Conservation (phyloP, 345 rosid genomes). For the Cardamine occulta region DNA sequence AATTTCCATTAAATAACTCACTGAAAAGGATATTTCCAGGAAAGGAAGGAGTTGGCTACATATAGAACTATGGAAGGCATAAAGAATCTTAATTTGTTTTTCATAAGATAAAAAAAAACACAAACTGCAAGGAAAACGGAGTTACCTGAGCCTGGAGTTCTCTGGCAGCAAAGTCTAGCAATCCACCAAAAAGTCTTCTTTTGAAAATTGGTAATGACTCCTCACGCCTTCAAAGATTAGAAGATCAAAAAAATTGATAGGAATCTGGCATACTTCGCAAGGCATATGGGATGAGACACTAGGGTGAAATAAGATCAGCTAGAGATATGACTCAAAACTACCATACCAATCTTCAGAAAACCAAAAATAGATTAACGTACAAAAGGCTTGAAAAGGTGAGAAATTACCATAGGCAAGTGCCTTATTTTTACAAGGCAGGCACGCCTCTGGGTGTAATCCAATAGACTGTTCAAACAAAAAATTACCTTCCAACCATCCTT, state of each 20-base stretch:
- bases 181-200: constrained; percentile 92
- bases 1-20: constrained; percentile 18
- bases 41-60: constrained; percentile 13
- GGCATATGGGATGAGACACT: constrained; percentile 28
- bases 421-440: too few species aligned
- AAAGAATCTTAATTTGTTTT: constrained; percentile 4
- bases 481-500: constrained; percentile 99
- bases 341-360: constrained; percentile 22
- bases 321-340: constrained; percentile 31
- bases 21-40: not conserved
- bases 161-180: constrained; percentile 96
- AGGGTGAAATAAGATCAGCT: constrained; percentile 27
- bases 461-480: constrained; percentile 10
- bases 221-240: constrained; percentile 75
- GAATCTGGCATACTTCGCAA: constrained; percentile 8
- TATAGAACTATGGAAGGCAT: constrained; percentile 26
- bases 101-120: constrained; percentile 15
- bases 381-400: constrained; percentile 23
- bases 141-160: constrained; percentile 97
- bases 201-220: constrained; percentile 94
- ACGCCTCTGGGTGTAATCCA: constrained; percentile 14
- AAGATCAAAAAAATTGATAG: constrained; percentile 2
- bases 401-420: constrained; percentile 19
- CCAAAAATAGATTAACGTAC: constrained; percentile 11
- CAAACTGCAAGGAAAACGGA: constrained; percentile 5